Percentiles rank a stretch among this genome's conserved stretches.
These are phyloP conservation scores for Chaetomium sp. DNA, from an alignment of 2,329 filamentous ascomycete species.

Conservation along the genomic window DNA sequence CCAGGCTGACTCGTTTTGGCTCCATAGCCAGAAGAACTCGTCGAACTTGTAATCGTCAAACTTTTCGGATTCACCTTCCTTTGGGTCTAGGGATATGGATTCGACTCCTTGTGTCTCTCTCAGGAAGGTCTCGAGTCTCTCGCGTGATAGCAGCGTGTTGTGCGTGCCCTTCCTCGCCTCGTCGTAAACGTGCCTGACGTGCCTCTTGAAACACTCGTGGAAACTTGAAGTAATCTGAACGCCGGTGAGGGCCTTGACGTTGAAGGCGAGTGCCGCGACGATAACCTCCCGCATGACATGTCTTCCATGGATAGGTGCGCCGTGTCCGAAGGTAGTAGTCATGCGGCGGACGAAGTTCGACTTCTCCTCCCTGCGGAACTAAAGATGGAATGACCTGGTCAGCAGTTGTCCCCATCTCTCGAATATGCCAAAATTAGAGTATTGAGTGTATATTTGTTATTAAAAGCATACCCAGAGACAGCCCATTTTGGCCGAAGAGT, in stretches of 20 bases:
- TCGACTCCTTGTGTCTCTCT: slow-evolving; percentile 51
- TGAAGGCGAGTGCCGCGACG: slow-evolving; percentile 32
- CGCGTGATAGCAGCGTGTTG: slow-evolving; percentile 40
- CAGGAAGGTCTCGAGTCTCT: slow-evolving; percentile 54
- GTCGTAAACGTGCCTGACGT: slow-evolving; percentile 53
- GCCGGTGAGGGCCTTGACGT: slow-evolving; percentile 28
- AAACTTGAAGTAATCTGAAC: slow-evolving; percentile 28
- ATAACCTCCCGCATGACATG: slow-evolving; percentile 28
- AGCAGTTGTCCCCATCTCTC: slow-evolving; percentile 3
- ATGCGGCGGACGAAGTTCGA: slow-evolving; percentile 33
- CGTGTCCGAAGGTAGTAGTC: slow-evolving; percentile 31
- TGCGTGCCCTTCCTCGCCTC: slow-evolving; percentile 46
- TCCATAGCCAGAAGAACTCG: slow-evolving; percentile 55
- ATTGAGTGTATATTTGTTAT: background rate
- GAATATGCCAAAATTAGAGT: background rate
- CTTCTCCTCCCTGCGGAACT: slow-evolving; percentile 30
- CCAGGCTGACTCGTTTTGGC: slow-evolving; percentile 46
- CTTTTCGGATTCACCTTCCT: slow-evolving; percentile 30
- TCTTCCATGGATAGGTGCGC: slow-evolving; percentile 27
- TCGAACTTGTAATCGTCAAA: slow-evolving; percentile 49
- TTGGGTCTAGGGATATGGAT: slow-evolving; percentile 31
- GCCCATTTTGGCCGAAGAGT: slow-evolving; percentile 20
- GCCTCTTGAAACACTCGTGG: slow-evolving; percentile 49
- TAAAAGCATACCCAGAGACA: slow-evolving; percentile 26
- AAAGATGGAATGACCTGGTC: slow-evolving; percentile 9